Evolutionary conservation across 345 rosid species (phyloP).

Genomic region (Salix arbutifolia): DNA sequence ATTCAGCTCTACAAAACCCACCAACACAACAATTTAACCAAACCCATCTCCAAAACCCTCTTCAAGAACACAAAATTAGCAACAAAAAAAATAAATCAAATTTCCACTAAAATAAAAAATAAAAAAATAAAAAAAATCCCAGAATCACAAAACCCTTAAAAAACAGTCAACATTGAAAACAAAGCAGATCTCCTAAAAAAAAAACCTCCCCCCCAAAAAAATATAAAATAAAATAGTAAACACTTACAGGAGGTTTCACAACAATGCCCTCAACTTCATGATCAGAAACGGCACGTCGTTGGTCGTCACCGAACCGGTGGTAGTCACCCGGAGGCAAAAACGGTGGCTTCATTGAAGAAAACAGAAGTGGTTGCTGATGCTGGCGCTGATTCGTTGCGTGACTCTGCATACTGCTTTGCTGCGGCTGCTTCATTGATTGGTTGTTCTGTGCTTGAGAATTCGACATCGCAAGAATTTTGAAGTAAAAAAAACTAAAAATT

Average conservation of each 20-base stretch:
- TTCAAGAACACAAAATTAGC: not conserved
- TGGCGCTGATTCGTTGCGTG: not conserved
- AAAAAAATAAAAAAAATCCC: not conserved
- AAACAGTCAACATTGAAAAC: not conserved
- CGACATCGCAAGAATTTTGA: slow-evolving; percentile 33
- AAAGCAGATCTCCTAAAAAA: slow-evolving; percentile 33
- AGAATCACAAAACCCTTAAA: not conserved
- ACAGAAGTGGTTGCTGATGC: slow-evolving; percentile 38
- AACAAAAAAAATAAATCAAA: slow-evolving; percentile 3
- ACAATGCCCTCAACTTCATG: slow-evolving; percentile 54
- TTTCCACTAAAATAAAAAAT: not conserved
- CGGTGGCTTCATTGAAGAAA: slow-evolving; percentile 68
- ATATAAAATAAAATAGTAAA: not conserved
- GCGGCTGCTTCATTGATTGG: slow-evolving; percentile 31
- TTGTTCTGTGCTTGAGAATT: slow-evolving; percentile 32
- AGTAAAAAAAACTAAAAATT: not conserved
- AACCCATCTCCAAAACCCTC: not conserved
- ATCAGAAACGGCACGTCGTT: slow-evolving; percentile 37
- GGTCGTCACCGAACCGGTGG: slow-evolving; percentile 51
- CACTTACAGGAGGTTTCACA: slow-evolving; percentile 63
- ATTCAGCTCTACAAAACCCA: not conserved
- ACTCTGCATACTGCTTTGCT: slow-evolving; percentile 1
- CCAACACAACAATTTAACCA: not conserved
- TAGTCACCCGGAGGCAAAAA: slow-evolving; percentile 62
- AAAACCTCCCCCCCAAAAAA: not conserved